Base-by-base conservation (phyloP, 352 stramenopile species). In the Globisporangium okanoganense region DNA sequence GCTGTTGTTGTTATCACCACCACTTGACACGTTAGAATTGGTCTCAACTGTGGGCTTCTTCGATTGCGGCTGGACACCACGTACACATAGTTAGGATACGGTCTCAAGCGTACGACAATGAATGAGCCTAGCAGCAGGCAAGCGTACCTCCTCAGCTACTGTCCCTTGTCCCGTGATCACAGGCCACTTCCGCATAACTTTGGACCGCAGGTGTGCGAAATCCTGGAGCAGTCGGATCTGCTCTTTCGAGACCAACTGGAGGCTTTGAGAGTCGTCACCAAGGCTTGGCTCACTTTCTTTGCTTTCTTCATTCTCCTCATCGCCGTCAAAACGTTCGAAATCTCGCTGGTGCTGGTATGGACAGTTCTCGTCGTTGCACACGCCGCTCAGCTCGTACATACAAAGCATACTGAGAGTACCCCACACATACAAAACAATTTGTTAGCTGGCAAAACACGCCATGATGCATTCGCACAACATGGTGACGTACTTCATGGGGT, bases 331-430 rank as follows among this genome's bases (percentile, higher is more conserved):
- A 40, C 27, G 2, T 5, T 75, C 58, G 62, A 85, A 85, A 50
- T 93, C 84, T 52, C 76, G 75, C 35, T 77, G 65, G 43, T 93
- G 84, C 60, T 87, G 79, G 25, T 82, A 85, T 0, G 66, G 66
- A 47, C 84, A 93, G 44, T 82, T 88, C 3, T 75, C 66, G 43
- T 93, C 84, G 33, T 91, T 91, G 67, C 84, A 93, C 31, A 86
- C 74, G 7, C 84, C 84, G 44, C 83, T 87, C 36, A 91, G 63
- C 29, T 93, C 84, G 57, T 79, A 93, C 27, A 84, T 73, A 60
- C 84, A 93, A 36, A 90, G 47, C 25, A 86, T 70, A 62, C 84
- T 93, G 54, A 12, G 56, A 22, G 3, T 13, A n/a, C 3, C 4
- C 16, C 12, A 38, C 1, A 35, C 29, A 3, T 4, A 24, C 27